These are phyloP conservation scores for Trifolium subterraneum DNA, from an alignment of 306 rosid species.

Conservation along the genomic window DNA sequence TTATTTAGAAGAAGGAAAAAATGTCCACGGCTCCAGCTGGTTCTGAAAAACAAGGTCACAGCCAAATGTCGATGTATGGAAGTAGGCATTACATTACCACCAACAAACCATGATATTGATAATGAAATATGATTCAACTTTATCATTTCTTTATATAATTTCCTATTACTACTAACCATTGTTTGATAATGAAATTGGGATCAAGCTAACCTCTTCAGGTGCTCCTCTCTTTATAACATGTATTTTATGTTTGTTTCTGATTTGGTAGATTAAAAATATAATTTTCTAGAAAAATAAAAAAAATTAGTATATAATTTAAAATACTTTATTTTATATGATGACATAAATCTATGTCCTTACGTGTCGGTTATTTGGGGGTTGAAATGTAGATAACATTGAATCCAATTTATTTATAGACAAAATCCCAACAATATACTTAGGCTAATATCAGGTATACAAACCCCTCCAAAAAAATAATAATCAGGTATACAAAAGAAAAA, in stretches of 20 bases:
- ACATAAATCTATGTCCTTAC: neutral
- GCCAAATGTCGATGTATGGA: slow-evolving; percentile 52
- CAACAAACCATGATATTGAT: slow-evolving; percentile 29
- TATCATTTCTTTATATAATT: slow-evolving; percentile 45
- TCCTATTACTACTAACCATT: slow-evolving; percentile 14
- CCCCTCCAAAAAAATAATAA: no score
- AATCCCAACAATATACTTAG: neutral
- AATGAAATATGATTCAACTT: slow-evolving; percentile 35
- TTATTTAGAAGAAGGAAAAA: neutral
- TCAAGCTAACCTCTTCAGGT: slow-evolving; percentile 51
- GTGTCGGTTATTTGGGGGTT: slow-evolving; percentile 9
- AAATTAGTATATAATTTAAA: neutral
- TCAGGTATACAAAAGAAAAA: neutral
- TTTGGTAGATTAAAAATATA: slow-evolving; percentile 33
- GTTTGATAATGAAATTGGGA: slow-evolving; percentile 48
- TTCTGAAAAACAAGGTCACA: slow-evolving; percentile 14
- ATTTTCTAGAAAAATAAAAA: neutral
- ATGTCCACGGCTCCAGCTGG: slow-evolving; percentile 42
- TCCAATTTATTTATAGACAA: neutral
- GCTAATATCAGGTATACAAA: no score
- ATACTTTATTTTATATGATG: slow-evolving; percentile 6
- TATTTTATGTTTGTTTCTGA: slow-evolving; percentile 17
- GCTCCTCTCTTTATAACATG: slow-evolving; percentile 25
- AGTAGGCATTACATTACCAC: slow-evolving; percentile 32
- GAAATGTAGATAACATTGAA: slow-evolving; percentile 4